These are phyloP conservation scores for Saprolegnia parasitica DNA, from an alignment of 352 stramenopile species.

Conservation along the genomic window DNA sequence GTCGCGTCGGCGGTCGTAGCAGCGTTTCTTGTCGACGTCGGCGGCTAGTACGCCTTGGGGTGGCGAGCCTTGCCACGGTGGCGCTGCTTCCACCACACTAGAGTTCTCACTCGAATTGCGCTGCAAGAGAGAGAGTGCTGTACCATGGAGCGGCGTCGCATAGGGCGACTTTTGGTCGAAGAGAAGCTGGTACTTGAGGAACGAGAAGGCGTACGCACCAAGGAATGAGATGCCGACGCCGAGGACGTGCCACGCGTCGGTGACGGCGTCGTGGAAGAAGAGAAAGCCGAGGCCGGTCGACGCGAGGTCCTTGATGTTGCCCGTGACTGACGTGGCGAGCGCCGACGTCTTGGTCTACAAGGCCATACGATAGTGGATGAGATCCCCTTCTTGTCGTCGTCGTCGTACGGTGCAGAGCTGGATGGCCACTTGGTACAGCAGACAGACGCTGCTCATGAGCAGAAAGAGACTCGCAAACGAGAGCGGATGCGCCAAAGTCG, in stretches of 20 bases:
- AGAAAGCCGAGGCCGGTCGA: constrained; percentile 56
- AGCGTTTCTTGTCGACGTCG: too few species aligned
- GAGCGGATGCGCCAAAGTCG: constrained; percentile 29
- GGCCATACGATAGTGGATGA: too few species aligned
- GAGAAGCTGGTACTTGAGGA: constrained; percentile 47
- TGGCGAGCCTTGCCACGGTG: background rate
- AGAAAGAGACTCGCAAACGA: constrained; percentile 36
- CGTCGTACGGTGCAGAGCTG: constrained; percentile 55
- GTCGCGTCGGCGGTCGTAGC: too few species aligned
- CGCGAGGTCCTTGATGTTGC: constrained; percentile 68
- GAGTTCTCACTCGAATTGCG: background rate
- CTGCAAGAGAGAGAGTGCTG: background rate
- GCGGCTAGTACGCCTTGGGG: constrained; percentile 23
- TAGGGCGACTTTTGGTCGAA: background rate
- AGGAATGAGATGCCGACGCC: constrained; percentile 62
- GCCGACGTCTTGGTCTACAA: constrained; percentile 43
- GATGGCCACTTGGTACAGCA: constrained; percentile 71
- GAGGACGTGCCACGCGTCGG: constrained; percentile 41
- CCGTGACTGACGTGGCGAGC: constrained; percentile 66
- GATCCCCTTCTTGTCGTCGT: background rate
- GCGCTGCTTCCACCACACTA: background rate
- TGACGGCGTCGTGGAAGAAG: constrained; percentile 51
- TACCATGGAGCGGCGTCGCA: background rate
- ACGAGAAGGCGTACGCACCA: constrained; percentile 69
- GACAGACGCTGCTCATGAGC: constrained; percentile 61